A percentile compares a stretch with the other conserved stretches of the same genome.
These are phyloP conservation scores for Lepidium africanum DNA, from an alignment of 345 rosid genomes.

Conservation along the genomic window DNA sequence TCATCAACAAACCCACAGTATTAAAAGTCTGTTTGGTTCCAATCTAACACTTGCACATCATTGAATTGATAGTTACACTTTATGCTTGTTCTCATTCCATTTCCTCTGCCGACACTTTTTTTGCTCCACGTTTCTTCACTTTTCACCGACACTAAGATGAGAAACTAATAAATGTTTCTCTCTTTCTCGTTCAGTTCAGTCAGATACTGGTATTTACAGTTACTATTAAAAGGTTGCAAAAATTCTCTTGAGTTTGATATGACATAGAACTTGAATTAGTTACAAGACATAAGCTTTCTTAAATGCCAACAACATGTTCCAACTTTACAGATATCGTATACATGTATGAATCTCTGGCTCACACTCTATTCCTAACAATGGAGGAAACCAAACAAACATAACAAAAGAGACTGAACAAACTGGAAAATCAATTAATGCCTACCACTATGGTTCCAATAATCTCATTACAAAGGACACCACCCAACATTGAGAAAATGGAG, in stretches of 20 bases:
- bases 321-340: slow-evolving; percentile 29
- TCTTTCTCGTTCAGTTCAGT: slow-evolving; percentile 7
- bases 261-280: slow-evolving; percentile 4
- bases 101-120: slow-evolving; percentile 26
- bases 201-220: slow-evolving; percentile 15
- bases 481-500: background rate
- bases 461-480: slow-evolving; percentile 27
- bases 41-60: slow-evolving; percentile 12
- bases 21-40: slow-evolving; percentile 18
- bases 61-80: slow-evolving; percentile 2
- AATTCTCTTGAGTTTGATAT: background rate
- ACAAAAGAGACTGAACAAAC: slow-evolving; percentile 11
- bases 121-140: slow-evolving; percentile 13
- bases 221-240: background rate
- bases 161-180: background rate
- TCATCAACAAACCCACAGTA: slow-evolving; percentile 15
- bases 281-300: slow-evolving; percentile 4
- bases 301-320: slow-evolving; percentile 26
- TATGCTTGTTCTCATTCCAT: slow-evolving; percentile 6
- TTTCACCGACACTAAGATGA: slow-evolving; percentile 19
- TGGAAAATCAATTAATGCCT: slow-evolving; percentile 22
- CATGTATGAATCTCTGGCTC: slow-evolving; percentile 27
- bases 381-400: slow-evolving; percentile 17
- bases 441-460: slow-evolving; percentile 28
- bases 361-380: slow-evolving; percentile 20